phyloP scores from a whole-genome alignment of 208 protist genomes.

The Leishmania gerbilli region DNA sequence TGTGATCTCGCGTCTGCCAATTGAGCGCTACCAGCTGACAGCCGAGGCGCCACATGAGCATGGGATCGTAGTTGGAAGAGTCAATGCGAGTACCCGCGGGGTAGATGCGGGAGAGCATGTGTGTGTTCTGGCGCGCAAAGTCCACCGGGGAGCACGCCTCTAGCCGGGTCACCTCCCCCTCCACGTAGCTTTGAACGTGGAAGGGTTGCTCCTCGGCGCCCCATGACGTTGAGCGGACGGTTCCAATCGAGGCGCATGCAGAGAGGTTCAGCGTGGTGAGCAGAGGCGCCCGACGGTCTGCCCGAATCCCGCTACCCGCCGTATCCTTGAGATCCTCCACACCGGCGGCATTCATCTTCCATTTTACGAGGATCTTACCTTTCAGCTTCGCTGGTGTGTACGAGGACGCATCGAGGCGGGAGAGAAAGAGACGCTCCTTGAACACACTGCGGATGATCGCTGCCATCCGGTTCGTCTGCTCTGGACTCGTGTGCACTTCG shows the following conservation, averaged over 20 bases:
- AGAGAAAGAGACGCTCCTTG: constrained; percentile 23
- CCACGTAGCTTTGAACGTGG: constrained; percentile 65
- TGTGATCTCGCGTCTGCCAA: constrained; percentile 78
- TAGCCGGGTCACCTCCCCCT: constrained; percentile 37
- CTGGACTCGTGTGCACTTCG: constrained; percentile 74
- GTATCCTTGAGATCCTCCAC: constrained; percentile 45
- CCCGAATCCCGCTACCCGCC: constrained; percentile 39
- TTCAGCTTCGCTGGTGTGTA: constrained; percentile 55
- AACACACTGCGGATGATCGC: constrained; percentile 17
- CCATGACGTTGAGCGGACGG: constrained; percentile 41
- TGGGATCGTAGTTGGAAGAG: constrained; percentile 93
- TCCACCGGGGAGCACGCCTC: constrained; percentile 12
- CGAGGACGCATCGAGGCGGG: constrained; percentile 13
- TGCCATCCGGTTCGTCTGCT: constrained; percentile 72
- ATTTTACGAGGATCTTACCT: constrained; percentile 74
- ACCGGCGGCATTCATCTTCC: constrained; percentile 46
- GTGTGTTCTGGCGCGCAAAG: constrained; percentile 59
- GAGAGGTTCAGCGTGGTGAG: constrained; percentile 28
- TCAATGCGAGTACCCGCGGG: constrained; percentile 90
- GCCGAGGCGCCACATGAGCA: constrained; percentile 73
- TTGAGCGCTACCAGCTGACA: constrained; percentile 93
- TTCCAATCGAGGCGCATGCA: constrained; percentile 46
- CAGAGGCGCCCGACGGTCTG: constrained; percentile 14
- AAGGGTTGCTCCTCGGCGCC: constrained; percentile 39
- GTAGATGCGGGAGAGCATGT: constrained; percentile 90